Percentiles rank a stretch among this genome's conserved stretches.
These are phyloP conservation scores for Sisymbrium altissimum DNA, from an alignment of 345 rosid genomes.

Conservation along the genomic window DNA sequence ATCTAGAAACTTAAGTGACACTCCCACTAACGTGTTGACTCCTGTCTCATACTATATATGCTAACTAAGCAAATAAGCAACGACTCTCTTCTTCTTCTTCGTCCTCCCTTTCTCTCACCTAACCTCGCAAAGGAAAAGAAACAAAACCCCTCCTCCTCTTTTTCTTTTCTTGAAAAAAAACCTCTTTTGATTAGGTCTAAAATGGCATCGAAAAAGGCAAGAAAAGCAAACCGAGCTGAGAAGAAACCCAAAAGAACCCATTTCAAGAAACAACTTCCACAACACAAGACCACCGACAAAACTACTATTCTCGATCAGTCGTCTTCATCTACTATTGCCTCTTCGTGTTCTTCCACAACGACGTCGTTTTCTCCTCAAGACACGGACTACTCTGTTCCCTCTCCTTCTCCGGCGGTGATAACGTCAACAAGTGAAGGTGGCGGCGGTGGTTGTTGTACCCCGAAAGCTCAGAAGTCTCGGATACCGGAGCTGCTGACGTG, in stretches of 20 bases:
- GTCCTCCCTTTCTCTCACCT: slow-evolving; percentile 12
- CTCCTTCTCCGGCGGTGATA: slow-evolving; percentile 18
- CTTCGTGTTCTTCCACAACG: slow-evolving; percentile 23
- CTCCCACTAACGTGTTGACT: slow-evolving; percentile 23
- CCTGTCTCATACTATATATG: slow-evolving; percentile 19
- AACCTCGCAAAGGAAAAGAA: neutral
- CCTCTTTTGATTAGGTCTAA: slow-evolving; percentile 19
- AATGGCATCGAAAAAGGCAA: slow-evolving; percentile 35
- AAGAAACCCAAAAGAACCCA: slow-evolving; percentile 14
- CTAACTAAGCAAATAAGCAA: slow-evolving; percentile 6
- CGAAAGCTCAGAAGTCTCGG: slow-evolving; percentile 64
- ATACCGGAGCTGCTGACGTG: slow-evolving; percentile 80
- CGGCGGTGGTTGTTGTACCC: slow-evolving; percentile 57
- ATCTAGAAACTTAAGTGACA: slow-evolving; percentile 18
- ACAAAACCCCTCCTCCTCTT: neutral
- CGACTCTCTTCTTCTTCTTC: slow-evolving; percentile 23
- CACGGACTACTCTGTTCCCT: slow-evolving; percentile 10
- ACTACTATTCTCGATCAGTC: slow-evolving; percentile 9
- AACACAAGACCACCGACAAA: slow-evolving; percentile 12
- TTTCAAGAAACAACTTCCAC: slow-evolving; percentile 36
- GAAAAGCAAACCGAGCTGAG: slow-evolving; percentile 23
- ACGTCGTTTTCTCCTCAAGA: slow-evolving; percentile 20
- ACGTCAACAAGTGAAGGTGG: slow-evolving; percentile 9
- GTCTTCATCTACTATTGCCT: slow-evolving; percentile 14
- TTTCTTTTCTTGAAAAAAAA: neutral